A percentile compares a stretch with the other conserved stretches of the same genome.
phyloP scores from a whole-genome alignment of 2,329 filamentous ascomycete species.

The Fusarium domesticum region DNA sequence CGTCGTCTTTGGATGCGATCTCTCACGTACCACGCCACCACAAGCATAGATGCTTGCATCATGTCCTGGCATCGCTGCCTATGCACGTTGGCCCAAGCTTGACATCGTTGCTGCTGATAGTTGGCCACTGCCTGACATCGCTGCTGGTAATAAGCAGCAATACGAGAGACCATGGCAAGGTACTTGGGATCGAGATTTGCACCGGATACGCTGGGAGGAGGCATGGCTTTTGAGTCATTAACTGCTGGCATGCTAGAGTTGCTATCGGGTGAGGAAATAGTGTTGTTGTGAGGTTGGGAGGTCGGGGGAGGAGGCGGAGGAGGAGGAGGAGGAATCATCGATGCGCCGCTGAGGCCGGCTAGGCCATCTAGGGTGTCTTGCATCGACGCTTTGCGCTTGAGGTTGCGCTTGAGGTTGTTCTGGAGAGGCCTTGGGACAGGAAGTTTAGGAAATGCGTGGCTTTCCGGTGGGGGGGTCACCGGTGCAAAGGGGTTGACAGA shows the following conservation, averaged over 20 bases:
- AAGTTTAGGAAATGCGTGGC: constrained; percentile 32
- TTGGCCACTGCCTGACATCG: constrained; percentile 46
- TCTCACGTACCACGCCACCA: constrained; percentile 49
- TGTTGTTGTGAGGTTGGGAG: constrained; percentile 26
- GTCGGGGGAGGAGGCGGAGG: too few species aligned
- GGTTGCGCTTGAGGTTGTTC: constrained; percentile 29
- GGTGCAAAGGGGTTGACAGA: constrained; percentile 31
- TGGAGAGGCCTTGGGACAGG: constrained; percentile 28
- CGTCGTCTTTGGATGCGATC: constrained; percentile 45
- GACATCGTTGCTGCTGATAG: constrained; percentile 47
- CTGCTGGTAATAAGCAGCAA: constrained; percentile 49
- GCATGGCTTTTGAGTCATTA: constrained; percentile 20
- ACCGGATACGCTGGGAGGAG: constrained; percentile 22
- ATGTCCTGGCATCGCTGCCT: constrained; percentile 48
- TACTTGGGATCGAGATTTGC: constrained; percentile 41
- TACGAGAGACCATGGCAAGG: constrained; percentile 45
- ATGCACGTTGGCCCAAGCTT: constrained; percentile 47
- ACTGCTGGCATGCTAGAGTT: constrained; percentile 20
- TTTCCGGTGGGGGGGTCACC: constrained; percentile 31
- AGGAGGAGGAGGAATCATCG: constrained; percentile 24
- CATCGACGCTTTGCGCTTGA: constrained; percentile 29
- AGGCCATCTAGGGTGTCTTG: constrained; percentile 22
- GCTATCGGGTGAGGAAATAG: constrained; percentile 19
- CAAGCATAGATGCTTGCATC: constrained; percentile 48
- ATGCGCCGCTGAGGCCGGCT: constrained; percentile 17